Conservation (phyloP, 495 filamentous ascomycete genomes). For the Pyronema omphalodes region DNA sequence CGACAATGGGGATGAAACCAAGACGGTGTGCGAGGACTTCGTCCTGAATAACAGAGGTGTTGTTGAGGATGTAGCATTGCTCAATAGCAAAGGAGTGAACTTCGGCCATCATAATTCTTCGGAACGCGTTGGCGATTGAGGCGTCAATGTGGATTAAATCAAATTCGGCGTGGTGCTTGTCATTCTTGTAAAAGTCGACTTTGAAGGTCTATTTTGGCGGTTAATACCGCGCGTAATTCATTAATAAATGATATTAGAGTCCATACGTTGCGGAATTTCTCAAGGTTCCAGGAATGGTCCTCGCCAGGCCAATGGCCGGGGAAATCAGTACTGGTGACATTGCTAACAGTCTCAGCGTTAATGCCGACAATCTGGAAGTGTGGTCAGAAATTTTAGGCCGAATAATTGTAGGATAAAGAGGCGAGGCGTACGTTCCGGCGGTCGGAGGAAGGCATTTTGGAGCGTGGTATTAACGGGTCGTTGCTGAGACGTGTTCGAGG, state of each 20-base stretch:
- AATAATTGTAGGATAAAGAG: background rate
- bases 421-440: background rate
- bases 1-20: conserved; percentile 76
- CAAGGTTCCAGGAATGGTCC: conserved; percentile 69
- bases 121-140: conserved; percentile 90
- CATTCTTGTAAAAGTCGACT: conserved; percentile 69
- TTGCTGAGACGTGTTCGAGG: conserved; percentile 4
- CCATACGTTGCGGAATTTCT: conserved; percentile 39
- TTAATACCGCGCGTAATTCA: background rate
- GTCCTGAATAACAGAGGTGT: conserved; percentile 93
- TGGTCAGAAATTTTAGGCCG: background rate
- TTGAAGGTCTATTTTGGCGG: conserved; percentile 35
- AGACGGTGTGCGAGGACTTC: conserved; percentile 82
- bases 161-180: conserved; percentile 57
- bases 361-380: conserved; percentile 55
- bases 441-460: background rate
- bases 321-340: conserved; percentile 76
- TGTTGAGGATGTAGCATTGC: conserved; percentile 73
- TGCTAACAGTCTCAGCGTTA: conserved; percentile 70
- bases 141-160: conserved; percentile 84
- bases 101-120: conserved; percentile 88
- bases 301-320: conserved; percentile 82
- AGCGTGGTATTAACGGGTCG: conserved; percentile 7
- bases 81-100: conserved; percentile 90
- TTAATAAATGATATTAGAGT: background rate